These are phyloP conservation scores for Eremochloa ophiuroides DNA, from an alignment of 176 grass and related monocot species.

Conservation along the genomic window DNA sequence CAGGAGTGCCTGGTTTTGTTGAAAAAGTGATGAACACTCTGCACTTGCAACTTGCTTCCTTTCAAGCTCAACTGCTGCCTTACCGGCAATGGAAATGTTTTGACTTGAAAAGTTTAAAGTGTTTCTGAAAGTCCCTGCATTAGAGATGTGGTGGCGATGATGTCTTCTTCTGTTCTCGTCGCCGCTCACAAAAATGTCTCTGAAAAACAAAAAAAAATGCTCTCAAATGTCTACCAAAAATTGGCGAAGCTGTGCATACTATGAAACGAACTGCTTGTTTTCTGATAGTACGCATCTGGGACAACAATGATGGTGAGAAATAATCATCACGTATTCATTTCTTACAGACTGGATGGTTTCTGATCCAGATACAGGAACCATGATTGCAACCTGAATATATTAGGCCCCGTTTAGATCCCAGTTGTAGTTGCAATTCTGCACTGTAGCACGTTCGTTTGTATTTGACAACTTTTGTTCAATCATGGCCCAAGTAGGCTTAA, in stretches of 20 bases:
- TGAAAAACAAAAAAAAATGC: neutral
- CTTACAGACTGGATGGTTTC: conserved; percentile 1
- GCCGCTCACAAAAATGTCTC: neutral
- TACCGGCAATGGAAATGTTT: neutral
- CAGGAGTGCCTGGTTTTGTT: neutral
- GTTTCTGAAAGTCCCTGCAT: neutral
- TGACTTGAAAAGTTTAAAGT: neutral
- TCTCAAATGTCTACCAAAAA: neutral
- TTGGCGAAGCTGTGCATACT: neutral
- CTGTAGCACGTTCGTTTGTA: too few relatives aligned
- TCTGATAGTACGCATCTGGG: neutral
- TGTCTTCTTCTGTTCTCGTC: neutral
- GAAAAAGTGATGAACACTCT: neutral
- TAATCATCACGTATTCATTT: neutral
- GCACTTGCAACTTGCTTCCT: neutral
- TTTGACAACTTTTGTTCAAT: too few relatives aligned
- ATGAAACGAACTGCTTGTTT: neutral
- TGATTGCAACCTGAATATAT: neutral
- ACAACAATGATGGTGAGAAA: neutral
- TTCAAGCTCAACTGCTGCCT: neutral
- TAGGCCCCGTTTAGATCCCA: too few relatives aligned
- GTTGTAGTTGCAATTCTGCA: too few relatives aligned
- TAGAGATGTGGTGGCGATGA: neutral
- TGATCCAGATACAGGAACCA: neutral
- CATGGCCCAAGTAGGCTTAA: too few relatives aligned